Base-by-base conservation (phyloP, 2,329 filamentous ascomycete species). In the Fusarium algeriense region DNA sequence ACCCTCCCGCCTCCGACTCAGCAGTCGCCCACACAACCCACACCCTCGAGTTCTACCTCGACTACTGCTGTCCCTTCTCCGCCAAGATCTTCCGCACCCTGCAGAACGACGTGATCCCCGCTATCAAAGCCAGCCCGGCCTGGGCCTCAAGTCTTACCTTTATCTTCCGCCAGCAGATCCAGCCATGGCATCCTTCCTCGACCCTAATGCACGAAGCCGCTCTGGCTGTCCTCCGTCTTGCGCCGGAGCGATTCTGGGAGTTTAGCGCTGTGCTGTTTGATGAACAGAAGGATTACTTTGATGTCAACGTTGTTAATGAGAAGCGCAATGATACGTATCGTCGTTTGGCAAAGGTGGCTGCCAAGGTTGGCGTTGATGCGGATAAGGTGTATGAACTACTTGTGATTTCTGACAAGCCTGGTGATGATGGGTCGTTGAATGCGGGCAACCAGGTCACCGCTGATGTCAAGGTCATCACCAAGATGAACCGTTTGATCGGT, bases 131-230 rank as follows among this genome's bases (percentile, higher is more conserved):
- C 53, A 90, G 90, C 75, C 90, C 92, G 70, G 75, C 83, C 28
- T 85, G 84, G 79, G 80, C 84, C 17, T 73, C 84, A 65, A 86
- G 86, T 67, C 83, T 97, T 5, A 87, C 92, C 75, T 85, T 97
- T 74, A 88, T 98, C 77, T 93, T 98, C 85, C 92, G 95, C 53
- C 95, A 95, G 80, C 94, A 97, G 80, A 89, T 98, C 77, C 94
- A 97, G 84, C 94, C 94, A 17, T 97, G 95, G 95, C 95, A 98
- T 83, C 95, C 95, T 3, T 94, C 92, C 23, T 94, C 90, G 43
- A 94, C 92, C 10, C 86, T 94, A 14, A 86, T 89, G 60, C 93
- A 95, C 84, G 95, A 98, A 86, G 92, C 94, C 35, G 95, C 86
- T 6, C 88, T 94, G 35, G 95, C 94, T 5, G 93, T 98, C 3